Conservation (phyloP, 1,284 basidiomycete genomes). For the Fistulinella cinereoalba region DNA sequence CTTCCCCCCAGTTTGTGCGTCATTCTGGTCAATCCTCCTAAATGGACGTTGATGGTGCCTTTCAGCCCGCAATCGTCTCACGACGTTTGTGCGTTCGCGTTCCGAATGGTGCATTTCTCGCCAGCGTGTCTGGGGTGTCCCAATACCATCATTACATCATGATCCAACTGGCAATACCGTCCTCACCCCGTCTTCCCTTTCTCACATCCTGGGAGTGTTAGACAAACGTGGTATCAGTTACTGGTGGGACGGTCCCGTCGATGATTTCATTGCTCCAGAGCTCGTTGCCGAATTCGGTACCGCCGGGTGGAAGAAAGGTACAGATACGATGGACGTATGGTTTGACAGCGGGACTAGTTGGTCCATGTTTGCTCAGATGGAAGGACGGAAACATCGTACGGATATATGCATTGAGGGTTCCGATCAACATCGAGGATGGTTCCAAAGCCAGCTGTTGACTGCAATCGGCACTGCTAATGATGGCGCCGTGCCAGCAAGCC, state of each 20-base stretch:
- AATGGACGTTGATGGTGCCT: conserved; percentile 6
- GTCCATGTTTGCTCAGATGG: conserved; percentile 62
- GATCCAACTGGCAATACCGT: conserved; percentile 61
- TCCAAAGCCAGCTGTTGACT: conserved; percentile 93
- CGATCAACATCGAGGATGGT: conserved; percentile 99
- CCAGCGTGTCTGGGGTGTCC: conserved; percentile 97
- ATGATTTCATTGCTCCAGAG: conserved; percentile 75
- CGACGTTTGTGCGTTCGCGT: conserved; percentile 81
- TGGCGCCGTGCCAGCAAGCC: conserved; percentile 42
- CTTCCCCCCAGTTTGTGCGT: conserved; percentile 68
- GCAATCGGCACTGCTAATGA: conserved; percentile 56
- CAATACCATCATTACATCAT: conserved; percentile 89
- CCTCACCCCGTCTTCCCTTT: conserved; percentile 66
- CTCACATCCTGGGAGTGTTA: conserved; percentile 78
- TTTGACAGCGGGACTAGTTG: conserved; percentile 98
- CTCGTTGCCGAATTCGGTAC: conserved; percentile 46
- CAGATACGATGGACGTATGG: conserved; percentile 99
- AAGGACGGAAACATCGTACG: conserved; percentile 49
- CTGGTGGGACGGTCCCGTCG: conserved; percentile 91
- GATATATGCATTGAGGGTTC: conserved; percentile 95
- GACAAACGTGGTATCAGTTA: conserved; percentile 71
- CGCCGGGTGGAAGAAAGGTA: conserved; percentile 68
- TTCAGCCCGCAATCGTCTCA: conserved; percentile 79
- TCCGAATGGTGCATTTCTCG: conserved; percentile 99
- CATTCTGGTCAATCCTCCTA: neutral